Conservation (phyloP, 441 rosid genomes). For the Gossypium davidsonii region DNA sequence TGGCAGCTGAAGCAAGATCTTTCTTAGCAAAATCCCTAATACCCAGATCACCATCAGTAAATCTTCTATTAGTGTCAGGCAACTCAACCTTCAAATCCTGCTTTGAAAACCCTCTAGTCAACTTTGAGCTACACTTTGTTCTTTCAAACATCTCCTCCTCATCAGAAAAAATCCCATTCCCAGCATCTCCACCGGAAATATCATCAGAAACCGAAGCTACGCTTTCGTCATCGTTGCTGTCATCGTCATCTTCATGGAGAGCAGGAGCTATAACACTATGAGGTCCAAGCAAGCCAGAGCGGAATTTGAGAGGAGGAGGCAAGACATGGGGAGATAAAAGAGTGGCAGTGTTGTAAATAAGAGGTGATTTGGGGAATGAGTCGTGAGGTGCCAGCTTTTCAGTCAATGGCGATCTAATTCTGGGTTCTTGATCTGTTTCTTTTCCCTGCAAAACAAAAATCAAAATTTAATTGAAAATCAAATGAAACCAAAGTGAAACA, state of each 20-base stretch:
- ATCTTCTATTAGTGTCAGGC: conserved; percentile 51
- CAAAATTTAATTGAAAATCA: not conserved
- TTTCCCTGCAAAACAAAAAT: conserved; percentile 28
- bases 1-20: conserved; percentile 33
- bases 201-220: conserved; percentile 53
- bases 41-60: conserved; percentile 45
- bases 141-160: conserved; percentile 32
- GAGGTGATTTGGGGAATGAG: conserved; percentile 52
- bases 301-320: conserved; percentile 66
- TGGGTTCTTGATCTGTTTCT: conserved; percentile 35
- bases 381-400: conserved; percentile 41
- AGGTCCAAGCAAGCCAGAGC: conserved; percentile 43
- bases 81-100: conserved; percentile 67
- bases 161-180: conserved; percentile 30
- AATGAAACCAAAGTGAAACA: not conserved
- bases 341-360: conserved; percentile 25
- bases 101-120: conserved; percentile 51
- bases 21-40: conserved; percentile 20
- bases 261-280: conserved; percentile 33
- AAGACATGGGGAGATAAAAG: conserved; percentile 36
- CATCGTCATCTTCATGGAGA: conserved; percentile 8
- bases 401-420: conserved; percentile 57
- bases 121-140: conserved; percentile 27
- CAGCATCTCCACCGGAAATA: conserved; percentile 17
- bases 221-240: conserved; percentile 44